Percentiles rank a stretch among this genome's conserved stretches.
These are phyloP conservation scores for Talaromyces ruber DNA, from an alignment of 495 filamentous ascomycete species.

Conservation along the genomic window DNA sequence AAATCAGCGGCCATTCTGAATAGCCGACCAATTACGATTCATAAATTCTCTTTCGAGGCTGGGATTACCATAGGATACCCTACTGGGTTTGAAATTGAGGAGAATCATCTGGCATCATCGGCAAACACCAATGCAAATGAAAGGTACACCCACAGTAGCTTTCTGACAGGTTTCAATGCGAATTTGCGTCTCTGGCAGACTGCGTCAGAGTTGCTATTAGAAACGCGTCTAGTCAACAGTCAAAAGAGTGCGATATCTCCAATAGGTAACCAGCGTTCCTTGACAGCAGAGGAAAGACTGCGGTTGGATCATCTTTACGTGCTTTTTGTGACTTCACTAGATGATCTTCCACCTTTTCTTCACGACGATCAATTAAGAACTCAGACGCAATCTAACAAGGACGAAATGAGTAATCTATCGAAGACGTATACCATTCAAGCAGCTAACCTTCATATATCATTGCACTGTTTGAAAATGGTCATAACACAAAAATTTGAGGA, in stretches of 20 bases:
- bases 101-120: slow-evolving; percentile 6
- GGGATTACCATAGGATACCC: slow-evolving; percentile 18
- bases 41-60: slow-evolving; percentile 17
- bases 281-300: slow-evolving; percentile 10
- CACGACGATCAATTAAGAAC: slow-evolving; percentile 8
- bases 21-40: slow-evolving; percentile 20
- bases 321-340: slow-evolving; percentile 14
- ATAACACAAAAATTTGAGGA: slow-evolving; percentile 21
- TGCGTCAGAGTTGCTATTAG: slow-evolving; percentile 14
- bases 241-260: slow-evolving; percentile 1
- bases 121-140: slow-evolving; percentile 8
- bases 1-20: slow-evolving; percentile 22
- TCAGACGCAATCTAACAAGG: background rate
- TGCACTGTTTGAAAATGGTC: slow-evolving; percentile 20
- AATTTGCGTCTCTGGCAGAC: slow-evolving; percentile 16
- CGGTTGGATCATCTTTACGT: slow-evolving; percentile 14
- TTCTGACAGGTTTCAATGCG: slow-evolving; percentile 15
- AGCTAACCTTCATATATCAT: slow-evolving; percentile 17
- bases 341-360: slow-evolving; percentile 11
- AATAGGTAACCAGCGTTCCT: background rate
- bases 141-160: slow-evolving; percentile 5
- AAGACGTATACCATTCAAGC: slow-evolving; percentile 15
- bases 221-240: slow-evolving; percentile 11
- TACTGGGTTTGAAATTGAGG: slow-evolving; percentile 12
- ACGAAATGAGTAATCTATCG: slow-evolving; percentile 1